Evolutionary conservation across 805 yeast genomes (phyloP).

Genomic region (Jamesozyma lodderae): DNA sequence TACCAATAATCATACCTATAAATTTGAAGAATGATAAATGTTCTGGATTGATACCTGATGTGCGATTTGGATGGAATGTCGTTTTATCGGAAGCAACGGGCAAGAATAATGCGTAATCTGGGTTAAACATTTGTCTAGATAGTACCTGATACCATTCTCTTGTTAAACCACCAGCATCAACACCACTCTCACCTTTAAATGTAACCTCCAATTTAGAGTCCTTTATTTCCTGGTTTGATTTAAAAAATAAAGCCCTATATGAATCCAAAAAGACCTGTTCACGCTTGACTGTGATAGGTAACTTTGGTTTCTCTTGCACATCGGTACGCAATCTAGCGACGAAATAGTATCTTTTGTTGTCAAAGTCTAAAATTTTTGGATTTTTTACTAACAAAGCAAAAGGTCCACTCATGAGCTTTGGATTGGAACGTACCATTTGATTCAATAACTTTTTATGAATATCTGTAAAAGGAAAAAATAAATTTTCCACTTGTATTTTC

Average conservation of each 20-base stretch:
- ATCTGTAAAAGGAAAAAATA: slow-evolving; percentile 81
- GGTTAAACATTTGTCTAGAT: slow-evolving; percentile 90
- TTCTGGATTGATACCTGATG: slow-evolving; percentile 88
- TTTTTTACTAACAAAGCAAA: slow-evolving; percentile 81
- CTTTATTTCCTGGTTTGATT: slow-evolving; percentile 63
- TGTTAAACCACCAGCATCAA: slow-evolving; percentile 97
- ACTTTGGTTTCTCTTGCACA: slow-evolving; percentile 35
- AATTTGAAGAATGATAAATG: slow-evolving; percentile 88
- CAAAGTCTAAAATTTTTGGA: slow-evolving; percentile 86
- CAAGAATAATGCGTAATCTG: slow-evolving; percentile 83
- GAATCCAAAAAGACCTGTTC: slow-evolving; percentile 90
- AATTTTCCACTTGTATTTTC: slow-evolving; percentile 63
- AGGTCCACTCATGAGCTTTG: slow-evolving; percentile 92
- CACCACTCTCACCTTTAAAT: slow-evolving; percentile 92
- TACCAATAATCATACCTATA: slow-evolving; percentile 88
- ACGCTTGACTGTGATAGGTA: slow-evolving; percentile 65
- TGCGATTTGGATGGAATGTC: slow-evolving; percentile 90
- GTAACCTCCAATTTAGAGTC: slow-evolving; percentile 64
- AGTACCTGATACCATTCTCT: slow-evolving; percentile 96
- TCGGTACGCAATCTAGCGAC: slow-evolving; percentile 58
- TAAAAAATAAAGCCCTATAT: slow-evolving; percentile 71
- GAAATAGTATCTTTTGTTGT: slow-evolving; percentile 82
- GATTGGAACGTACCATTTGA: slow-evolving; percentile 83
- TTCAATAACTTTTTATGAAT: slow-evolving; percentile 81
- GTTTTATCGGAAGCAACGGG: slow-evolving; percentile 90